Conservation (phyloP, 441 rosid species). For the Cnidoscolus chayamansa region DNA sequence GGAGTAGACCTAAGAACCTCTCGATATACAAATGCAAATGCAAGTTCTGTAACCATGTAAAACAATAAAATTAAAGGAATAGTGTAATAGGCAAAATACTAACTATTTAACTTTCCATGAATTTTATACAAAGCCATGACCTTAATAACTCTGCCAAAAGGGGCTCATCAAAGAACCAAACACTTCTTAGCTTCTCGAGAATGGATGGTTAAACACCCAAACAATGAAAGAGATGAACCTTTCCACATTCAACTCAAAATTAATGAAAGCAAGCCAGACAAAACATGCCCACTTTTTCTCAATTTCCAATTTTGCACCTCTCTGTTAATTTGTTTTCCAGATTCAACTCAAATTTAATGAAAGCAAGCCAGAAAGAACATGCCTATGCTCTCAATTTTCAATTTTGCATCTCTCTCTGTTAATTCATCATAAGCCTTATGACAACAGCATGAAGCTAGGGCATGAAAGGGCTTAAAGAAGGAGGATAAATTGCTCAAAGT, state of each 20-base stretch:
- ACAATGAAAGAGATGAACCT: neutral
- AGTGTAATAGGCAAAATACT: neutral
- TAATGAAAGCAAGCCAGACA: neutral
- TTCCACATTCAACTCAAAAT: conserved; percentile 1
- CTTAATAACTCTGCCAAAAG: neutral
- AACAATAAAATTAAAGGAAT: neutral
- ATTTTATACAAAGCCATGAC: neutral
- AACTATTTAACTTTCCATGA: neutral
- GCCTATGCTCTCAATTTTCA: neutral
- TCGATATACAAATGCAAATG: conserved; percentile 85
- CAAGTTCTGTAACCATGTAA: conserved; percentile 48
- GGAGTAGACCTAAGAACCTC: conserved; percentile 45
- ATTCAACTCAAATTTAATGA: neutral
- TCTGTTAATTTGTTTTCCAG: neutral
- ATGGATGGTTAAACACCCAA: neutral
- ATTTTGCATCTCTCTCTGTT: neutral
- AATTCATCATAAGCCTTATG: neutral
- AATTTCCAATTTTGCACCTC: neutral
- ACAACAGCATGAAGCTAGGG: neutral
- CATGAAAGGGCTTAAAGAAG: neutral
- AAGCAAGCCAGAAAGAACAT: neutral
- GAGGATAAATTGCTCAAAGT: neutral
- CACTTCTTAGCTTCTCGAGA: neutral
- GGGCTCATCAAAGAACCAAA: neutral
- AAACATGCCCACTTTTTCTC: neutral